phyloP scores from a whole-genome alignment of 352 stramenopile genomes.

The Pythium periplocum region DNA sequence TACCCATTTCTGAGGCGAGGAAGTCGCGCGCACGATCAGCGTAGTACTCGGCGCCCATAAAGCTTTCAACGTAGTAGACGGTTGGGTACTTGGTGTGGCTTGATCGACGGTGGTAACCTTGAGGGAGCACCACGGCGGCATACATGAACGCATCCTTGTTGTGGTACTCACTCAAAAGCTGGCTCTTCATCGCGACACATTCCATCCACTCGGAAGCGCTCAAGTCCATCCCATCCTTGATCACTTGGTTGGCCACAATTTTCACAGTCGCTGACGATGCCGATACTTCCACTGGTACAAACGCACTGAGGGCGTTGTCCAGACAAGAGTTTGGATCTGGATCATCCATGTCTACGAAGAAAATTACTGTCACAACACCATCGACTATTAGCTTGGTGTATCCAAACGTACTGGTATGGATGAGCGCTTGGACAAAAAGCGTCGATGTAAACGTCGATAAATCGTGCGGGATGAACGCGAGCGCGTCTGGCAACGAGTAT shows the following conservation, averaged over 20 bases:
- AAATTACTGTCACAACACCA: not conserved
- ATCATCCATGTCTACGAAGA: conserved; percentile 42
- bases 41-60: conserved; percentile 61
- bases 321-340: conserved; percentile 56
- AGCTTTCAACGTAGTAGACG: conserved; percentile 77
- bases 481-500: conserved; percentile 47
- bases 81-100: conserved; percentile 30
- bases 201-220: conserved; percentile 51
- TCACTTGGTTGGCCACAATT: conserved; percentile 47
- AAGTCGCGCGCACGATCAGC: conserved; percentile 50
- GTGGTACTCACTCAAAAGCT: conserved; percentile 62
- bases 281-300: conserved; percentile 27
- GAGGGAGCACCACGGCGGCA: conserved; percentile 55
- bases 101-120: conserved; percentile 31
- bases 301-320: conserved; percentile 58
- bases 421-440: conserved; percentile 61
- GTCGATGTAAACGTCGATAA: conserved; percentile 32
- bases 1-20: conserved; percentile 54
- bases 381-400: too few species aligned
- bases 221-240: conserved; percentile 31
- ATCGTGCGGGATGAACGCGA: conserved; percentile 61
- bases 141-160: conserved; percentile 61
- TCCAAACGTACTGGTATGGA: conserved; percentile 43
- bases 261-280: conserved; percentile 27
- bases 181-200: conserved; percentile 61